Evolutionary conservation across 192 early-diverging fungal species (phyloP).

Genomic region (Backusella liffmaniae): DNA sequence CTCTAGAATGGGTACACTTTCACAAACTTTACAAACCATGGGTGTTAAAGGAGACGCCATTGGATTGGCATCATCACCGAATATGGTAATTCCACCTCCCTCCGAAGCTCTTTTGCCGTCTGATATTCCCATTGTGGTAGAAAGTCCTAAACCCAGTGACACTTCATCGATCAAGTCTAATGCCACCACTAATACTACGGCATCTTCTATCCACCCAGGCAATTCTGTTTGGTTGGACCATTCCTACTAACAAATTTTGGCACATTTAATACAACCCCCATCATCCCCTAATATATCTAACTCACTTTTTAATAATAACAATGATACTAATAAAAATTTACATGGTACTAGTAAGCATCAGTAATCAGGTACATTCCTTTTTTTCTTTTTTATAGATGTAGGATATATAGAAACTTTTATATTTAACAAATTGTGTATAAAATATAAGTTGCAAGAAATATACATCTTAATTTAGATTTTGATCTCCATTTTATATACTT

Average conservation of each 20-base stretch:
- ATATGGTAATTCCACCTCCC: constrained; percentile 40
- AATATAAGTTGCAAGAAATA: too few relatives aligned
- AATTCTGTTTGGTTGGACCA: constrained; percentile 12
- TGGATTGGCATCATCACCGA: constrained; percentile 17
- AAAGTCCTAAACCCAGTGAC: neutral
- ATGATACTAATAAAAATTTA: neutral
- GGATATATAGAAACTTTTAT: too few relatives aligned
- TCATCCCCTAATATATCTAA: neutral
- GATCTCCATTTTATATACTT: neutral
- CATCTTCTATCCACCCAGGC: constrained; percentile 6
- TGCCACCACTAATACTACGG: neutral
- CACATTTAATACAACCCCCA: neutral
- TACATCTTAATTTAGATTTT: neutral
- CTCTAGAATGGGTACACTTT: constrained; percentile 26
- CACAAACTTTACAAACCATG: constrained; percentile 38
- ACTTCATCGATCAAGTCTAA: neutral
- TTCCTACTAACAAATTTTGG: neutral
- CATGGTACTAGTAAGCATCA: neutral
- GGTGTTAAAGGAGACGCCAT: constrained; percentile 40
- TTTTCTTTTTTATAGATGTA: neutral
- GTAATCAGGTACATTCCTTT: too few relatives aligned
- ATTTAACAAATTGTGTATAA: too few relatives aligned
- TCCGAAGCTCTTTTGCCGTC: constrained; percentile 1
- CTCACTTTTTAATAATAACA: neutral
- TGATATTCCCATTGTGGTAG: neutral